Conservation (phyloP, 352 stramenopile genomes). For the Globisporangium heterothallicum region DNA sequence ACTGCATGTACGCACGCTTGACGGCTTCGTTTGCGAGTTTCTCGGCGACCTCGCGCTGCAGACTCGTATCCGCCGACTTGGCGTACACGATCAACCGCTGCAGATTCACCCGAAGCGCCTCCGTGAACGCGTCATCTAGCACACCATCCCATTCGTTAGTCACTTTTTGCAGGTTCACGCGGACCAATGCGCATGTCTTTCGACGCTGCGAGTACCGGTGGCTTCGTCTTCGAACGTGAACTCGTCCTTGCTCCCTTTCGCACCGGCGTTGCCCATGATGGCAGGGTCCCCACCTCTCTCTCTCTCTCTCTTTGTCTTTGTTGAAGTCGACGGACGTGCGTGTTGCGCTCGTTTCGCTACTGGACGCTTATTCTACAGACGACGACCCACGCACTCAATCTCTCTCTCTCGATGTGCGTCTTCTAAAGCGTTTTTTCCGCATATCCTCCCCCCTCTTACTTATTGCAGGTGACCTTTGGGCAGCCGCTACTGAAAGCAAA, state of each 20-base stretch:
- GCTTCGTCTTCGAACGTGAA: constrained; percentile 77
- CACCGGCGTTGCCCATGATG: constrained; percentile 59
- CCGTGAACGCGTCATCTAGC: constrained; percentile 84
- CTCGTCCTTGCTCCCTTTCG: constrained; percentile 74
- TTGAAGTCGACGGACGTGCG: too few species aligned
- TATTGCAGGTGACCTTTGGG: too few species aligned
- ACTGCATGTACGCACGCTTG: constrained; percentile 57
- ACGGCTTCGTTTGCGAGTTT: constrained; percentile 94
- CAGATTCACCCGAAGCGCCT: constrained; percentile 86
- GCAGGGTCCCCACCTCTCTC: too few species aligned
- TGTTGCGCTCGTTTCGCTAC: too few species aligned
- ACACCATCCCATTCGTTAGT: not conserved
- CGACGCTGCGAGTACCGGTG: constrained; percentile 1
- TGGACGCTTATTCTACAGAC: too few species aligned
- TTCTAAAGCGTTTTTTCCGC: too few species aligned
- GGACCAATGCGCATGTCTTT: not conserved
- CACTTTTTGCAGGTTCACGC: too few species aligned
- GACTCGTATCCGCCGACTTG: constrained; percentile 83
- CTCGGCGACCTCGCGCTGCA: constrained; percentile 91
- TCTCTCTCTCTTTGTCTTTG: too few species aligned
- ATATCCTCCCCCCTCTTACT: too few species aligned
- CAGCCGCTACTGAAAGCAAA: too few species aligned
- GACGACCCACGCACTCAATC: too few species aligned
- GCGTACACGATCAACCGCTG: constrained; percentile 91
- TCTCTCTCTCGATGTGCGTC: too few species aligned